These are phyloP conservation scores for Pochonia chlamydosporia DNA, from an alignment of 2,329 filamentous ascomycete genomes.

Conservation along the genomic window DNA sequence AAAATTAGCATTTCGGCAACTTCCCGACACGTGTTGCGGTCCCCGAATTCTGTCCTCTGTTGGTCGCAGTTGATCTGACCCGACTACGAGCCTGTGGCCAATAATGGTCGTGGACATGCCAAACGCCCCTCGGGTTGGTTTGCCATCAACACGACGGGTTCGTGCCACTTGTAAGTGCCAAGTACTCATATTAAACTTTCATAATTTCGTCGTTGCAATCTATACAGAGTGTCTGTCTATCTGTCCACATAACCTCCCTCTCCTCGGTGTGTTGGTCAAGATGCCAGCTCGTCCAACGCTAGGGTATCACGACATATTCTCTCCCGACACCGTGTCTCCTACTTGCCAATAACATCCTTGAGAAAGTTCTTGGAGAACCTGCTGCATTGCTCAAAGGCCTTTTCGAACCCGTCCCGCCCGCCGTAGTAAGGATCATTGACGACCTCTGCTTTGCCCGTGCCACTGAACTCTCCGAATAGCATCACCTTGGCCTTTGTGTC, in stretches of 20 bases:
- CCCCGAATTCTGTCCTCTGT: no score
- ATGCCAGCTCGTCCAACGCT: not conserved
- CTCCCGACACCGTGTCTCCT: constrained; percentile 7
- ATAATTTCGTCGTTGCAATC: no score
- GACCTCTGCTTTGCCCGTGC: constrained; percentile 58
- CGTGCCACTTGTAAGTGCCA: no score
- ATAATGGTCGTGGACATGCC: no score
- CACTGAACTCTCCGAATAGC: constrained; percentile 80
- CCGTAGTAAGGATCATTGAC: constrained; percentile 92
- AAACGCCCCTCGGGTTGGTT: no score
- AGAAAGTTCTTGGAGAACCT: constrained; percentile 75
- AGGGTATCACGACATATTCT: not conserved
- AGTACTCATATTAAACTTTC: no score
- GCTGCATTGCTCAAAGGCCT: constrained; percentile 77
- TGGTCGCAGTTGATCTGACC: no score
- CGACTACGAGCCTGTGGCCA: no score
- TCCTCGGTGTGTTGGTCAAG: not conserved
- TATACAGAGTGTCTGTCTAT: not conserved
- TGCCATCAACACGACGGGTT: no score
- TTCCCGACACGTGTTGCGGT: no score
- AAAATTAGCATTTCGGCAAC: no score
- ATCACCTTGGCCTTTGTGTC: constrained; percentile 60
- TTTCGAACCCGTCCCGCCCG: constrained; percentile 72
- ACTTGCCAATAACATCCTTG: constrained; percentile 39
- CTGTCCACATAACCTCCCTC: no score